Conservation (phyloP, 352 stramenopile genomes). For the Phytophthora tentaculata region DNA sequence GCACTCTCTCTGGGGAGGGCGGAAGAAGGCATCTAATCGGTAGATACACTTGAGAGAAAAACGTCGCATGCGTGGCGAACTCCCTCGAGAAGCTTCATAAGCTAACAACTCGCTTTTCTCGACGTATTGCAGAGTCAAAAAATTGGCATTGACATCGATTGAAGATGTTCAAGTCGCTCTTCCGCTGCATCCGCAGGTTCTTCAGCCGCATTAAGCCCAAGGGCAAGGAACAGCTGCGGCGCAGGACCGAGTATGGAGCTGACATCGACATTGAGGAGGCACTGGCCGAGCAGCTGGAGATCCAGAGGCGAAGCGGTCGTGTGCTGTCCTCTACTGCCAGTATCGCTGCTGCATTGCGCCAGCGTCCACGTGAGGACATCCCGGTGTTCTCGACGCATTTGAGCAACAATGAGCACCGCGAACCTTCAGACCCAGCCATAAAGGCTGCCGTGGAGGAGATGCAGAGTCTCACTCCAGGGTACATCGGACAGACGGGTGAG, state of each 20-base stretch:
- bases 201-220: conserved; percentile 41
- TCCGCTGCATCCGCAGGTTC: conserved; percentile 43
- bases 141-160: neutral
- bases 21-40: conserved; percentile 37
- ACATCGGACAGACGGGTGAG: conserved; percentile 35
- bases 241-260: conserved; percentile 33
- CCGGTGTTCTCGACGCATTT: conserved; percentile 42
- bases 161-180: conserved; percentile 46
- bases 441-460: conserved; percentile 36
- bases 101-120: conserved; percentile 16
- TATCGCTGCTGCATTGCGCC: conserved; percentile 43
- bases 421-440: conserved; percentile 28
- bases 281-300: conserved; percentile 40
- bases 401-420: conserved; percentile 27
- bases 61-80: conserved; percentile 15
- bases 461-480: conserved; percentile 39
- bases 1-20: conserved; percentile 19
- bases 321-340: conserved; percentile 47
- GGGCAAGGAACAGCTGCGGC: conserved; percentile 19
- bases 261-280: conserved; percentile 50
- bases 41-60: conserved; percentile 22
- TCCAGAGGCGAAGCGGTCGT: conserved; percentile 41
- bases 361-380: conserved; percentile 34
- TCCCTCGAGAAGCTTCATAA: conserved; percentile 2
- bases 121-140: conserved; percentile 21